A percentile compares a stretch with the other conserved stretches of the same genome.
Conservation (phyloP, 805 yeast species). For the Osmozyma mogii region DNA sequence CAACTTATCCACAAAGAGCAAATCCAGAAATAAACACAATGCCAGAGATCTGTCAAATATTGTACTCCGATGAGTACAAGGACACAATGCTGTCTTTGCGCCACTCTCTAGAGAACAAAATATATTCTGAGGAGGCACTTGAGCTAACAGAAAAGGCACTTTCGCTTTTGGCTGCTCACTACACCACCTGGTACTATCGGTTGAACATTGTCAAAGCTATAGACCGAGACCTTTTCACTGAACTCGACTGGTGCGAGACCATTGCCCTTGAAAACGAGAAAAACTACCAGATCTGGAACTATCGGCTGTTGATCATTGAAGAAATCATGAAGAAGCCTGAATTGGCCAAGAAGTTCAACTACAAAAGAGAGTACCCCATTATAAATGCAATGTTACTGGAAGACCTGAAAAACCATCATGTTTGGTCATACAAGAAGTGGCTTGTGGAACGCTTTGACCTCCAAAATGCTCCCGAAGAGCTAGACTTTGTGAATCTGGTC, state of each 20-base stretch:
- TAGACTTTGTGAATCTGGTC: constrained; percentile 39
- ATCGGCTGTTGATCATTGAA: constrained; percentile 61
- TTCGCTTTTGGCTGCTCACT: constrained; percentile 75
- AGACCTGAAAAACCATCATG: constrained; percentile 90
- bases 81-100: constrained; percentile 53
- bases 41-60: constrained; percentile 50
- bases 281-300: constrained; percentile 97
- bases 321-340: constrained; percentile 13
- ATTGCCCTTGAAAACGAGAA: constrained; percentile 73
- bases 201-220: constrained; percentile 41
- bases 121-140: constrained; percentile 64
- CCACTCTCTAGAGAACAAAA: constrained; percentile 50
- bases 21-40: too few species aligned
- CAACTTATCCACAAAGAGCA: too few species aligned
- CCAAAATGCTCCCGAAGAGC: constrained; percentile 39
- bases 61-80: constrained; percentile 68
- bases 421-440: constrained; percentile 93
- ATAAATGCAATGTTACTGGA: constrained; percentile 60
- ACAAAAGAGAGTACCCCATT: constrained; percentile 57
- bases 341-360: constrained; percentile 19
- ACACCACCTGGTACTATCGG: constrained; percentile 80
- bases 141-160: constrained; percentile 59
- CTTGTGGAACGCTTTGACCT: constrained; percentile 49
- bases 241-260: constrained; percentile 73
- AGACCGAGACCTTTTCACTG: constrained; percentile 35